Evolutionary conservation across 257 asterid species (phyloP).

Genomic region (Capsicum baccatum): DNA sequence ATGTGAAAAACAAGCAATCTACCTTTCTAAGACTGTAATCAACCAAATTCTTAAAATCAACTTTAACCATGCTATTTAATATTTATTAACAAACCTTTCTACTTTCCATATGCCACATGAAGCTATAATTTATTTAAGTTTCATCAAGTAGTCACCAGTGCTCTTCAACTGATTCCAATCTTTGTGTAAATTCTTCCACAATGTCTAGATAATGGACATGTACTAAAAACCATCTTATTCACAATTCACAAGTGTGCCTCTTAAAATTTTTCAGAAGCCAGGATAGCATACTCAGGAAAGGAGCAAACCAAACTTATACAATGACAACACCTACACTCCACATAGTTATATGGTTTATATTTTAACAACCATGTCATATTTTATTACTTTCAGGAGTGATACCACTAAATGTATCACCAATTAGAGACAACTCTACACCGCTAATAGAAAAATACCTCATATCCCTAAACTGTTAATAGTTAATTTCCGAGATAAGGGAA

Average conservation of each 20-base stretch:
- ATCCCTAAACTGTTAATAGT: too few relatives aligned
- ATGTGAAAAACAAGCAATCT: too few relatives aligned
- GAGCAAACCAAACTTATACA: not conserved
- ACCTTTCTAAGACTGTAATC: too few relatives aligned
- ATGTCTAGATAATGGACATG: constrained; percentile 16
- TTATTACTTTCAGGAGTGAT: not conserved
- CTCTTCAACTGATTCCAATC: constrained; percentile 1
- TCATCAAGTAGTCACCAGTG: constrained; percentile 9
- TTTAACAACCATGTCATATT: not conserved
- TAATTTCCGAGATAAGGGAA: too few relatives aligned
- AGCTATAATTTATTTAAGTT: not conserved
- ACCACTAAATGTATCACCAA: not conserved
- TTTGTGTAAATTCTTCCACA: not conserved
- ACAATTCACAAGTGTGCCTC: not conserved
- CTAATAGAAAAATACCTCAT: too few relatives aligned
- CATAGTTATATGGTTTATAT: not conserved
- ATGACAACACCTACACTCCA: not conserved
- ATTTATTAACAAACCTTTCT: not conserved
- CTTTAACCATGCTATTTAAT: too few relatives aligned
- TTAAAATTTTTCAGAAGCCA: too few relatives aligned
- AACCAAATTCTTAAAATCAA: too few relatives aligned
- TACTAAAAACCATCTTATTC: not conserved
- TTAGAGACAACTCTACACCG: not conserved
- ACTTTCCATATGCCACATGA: constrained; percentile 1
- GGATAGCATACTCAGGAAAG: too few relatives aligned